These are phyloP conservation scores for Endocarpon pusillum DNA, from an alignment of 495 filamentous ascomycete species.

Conservation along the genomic window DNA sequence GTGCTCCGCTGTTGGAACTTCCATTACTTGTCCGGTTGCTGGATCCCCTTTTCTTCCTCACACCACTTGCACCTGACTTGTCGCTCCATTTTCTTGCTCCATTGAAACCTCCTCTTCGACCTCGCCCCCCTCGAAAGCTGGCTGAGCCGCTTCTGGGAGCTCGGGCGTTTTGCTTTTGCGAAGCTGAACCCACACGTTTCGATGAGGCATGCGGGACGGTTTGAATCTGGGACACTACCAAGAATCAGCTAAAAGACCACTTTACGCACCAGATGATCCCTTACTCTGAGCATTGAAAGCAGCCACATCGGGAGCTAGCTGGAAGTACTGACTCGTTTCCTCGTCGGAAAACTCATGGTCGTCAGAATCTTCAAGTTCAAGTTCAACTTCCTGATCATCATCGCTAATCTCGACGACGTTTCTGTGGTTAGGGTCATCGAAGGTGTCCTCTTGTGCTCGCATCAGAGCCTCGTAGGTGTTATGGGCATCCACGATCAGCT, in stretches of 20 bases:
- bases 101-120: neutral
- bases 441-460: slow-evolving; percentile 26
- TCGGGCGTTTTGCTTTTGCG: too few species aligned
- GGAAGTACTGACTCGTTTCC: slow-evolving; percentile 32
- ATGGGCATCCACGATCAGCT: slow-evolving; percentile 39
- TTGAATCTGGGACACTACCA: too few species aligned
- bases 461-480: slow-evolving; percentile 42
- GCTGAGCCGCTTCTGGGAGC: too few species aligned
- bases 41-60: too few species aligned
- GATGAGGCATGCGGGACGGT: too few species aligned
- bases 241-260: too few species aligned
- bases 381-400: too few species aligned
- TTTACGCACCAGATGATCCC: slow-evolving; percentile 4
- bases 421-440: slow-evolving; percentile 37
- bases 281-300: slow-evolving; percentile 15
- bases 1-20: too few species aligned
- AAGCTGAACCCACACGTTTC: too few species aligned
- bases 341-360: slow-evolving; percentile 23
- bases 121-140: too few species aligned
- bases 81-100: neutral
- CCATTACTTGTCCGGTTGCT: too few species aligned
- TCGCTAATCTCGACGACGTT: slow-evolving; percentile 53
- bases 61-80: neutral
- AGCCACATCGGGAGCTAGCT: slow-evolving; percentile 12
- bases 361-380: slow-evolving; percentile 33